These are phyloP conservation scores for Sanghuangporus sanghuang DNA, from an alignment of 1,284 basidiomycete genomes.

Conservation along the genomic window DNA sequence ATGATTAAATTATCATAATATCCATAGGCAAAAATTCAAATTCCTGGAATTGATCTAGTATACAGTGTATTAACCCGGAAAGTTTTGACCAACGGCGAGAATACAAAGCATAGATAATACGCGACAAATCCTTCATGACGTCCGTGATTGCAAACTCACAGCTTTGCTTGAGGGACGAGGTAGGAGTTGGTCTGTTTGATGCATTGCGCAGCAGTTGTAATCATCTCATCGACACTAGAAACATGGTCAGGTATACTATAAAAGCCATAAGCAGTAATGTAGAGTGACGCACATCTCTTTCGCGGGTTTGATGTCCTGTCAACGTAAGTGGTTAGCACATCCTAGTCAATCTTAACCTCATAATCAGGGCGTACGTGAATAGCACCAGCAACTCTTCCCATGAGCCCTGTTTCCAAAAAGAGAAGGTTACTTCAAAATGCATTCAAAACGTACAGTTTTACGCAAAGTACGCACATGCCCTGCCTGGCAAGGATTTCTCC, in stretches of 20 bases:
- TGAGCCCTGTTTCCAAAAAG: slow-evolving; percentile 51
- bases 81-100: not conserved
- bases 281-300: slow-evolving; percentile 60
- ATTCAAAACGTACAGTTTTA: not conserved
- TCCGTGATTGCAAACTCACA: slow-evolving; percentile 26
- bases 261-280: not conserved
- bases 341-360: not conserved
- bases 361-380: slow-evolving; percentile 46
- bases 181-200: slow-evolving; percentile 34
- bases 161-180: slow-evolving; percentile 36
- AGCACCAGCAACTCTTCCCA: slow-evolving; percentile 82
- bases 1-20: slow-evolving; percentile 21
- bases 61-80: not conserved
- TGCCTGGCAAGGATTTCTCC: slow-evolving; percentile 57
- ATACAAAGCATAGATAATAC: not conserved
- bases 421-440: not conserved
- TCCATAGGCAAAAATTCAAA: not conserved
- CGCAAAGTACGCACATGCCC: slow-evolving; percentile 41
- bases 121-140: not conserved
- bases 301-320: slow-evolving; percentile 71
- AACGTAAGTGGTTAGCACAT: slow-evolving; percentile 1
- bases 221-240: slow-evolving; percentile 65
- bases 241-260: slow-evolving; percentile 23
- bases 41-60: not conserved
- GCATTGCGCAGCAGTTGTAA: slow-evolving; percentile 47